Percentiles rank a stretch among this genome's conserved stretches.
phyloP scores from a whole-genome alignment of 1,284 basidiomycete species.

The Rhodotorula sp. region DNA sequence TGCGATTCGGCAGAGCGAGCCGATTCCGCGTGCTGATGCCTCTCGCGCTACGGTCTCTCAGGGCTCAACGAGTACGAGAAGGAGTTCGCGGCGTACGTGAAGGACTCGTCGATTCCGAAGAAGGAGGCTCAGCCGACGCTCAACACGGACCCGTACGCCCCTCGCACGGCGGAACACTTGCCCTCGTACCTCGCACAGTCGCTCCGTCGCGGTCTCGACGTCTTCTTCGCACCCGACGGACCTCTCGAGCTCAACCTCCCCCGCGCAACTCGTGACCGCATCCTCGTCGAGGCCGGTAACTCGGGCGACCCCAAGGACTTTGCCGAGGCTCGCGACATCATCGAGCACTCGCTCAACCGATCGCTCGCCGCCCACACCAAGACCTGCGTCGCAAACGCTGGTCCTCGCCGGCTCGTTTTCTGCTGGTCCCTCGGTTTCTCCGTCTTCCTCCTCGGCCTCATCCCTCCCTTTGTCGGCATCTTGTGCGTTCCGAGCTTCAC shows the following conservation, averaged over 20 bases:
- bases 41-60: not conserved
- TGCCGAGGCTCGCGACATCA: slow-evolving; percentile 36
- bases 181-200: slow-evolving; percentile 37
- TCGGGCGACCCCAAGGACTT: slow-evolving; percentile 34
- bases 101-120: slow-evolving; percentile 15
- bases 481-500: slow-evolving; percentile 11
- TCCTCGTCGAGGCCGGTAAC: slow-evolving; percentile 36
- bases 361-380: slow-evolving; percentile 24
- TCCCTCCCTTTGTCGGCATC: slow-evolving; percentile 36
- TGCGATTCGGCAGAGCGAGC: not conserved
- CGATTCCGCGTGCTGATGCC: no score
- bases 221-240: slow-evolving; percentile 37
- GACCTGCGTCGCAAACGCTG: slow-evolving; percentile 34
- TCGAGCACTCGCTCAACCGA: slow-evolving; percentile 35
- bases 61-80: slow-evolving; percentile 40
- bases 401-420: slow-evolving; percentile 34
- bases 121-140: not conserved
- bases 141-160: slow-evolving; percentile 26
- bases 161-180: slow-evolving; percentile 27
- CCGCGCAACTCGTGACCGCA: slow-evolving; percentile 31
- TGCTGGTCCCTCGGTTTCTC: slow-evolving; percentile 37
- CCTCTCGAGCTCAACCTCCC: slow-evolving; percentile 40
- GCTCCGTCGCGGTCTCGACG: slow-evolving; percentile 35
- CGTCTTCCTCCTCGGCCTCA: slow-evolving; percentile 30
- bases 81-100: slow-evolving; percentile 25